phyloP scores from a whole-genome alignment of 306 rosid species.

The Heteromeles arbutifolia region DNA sequence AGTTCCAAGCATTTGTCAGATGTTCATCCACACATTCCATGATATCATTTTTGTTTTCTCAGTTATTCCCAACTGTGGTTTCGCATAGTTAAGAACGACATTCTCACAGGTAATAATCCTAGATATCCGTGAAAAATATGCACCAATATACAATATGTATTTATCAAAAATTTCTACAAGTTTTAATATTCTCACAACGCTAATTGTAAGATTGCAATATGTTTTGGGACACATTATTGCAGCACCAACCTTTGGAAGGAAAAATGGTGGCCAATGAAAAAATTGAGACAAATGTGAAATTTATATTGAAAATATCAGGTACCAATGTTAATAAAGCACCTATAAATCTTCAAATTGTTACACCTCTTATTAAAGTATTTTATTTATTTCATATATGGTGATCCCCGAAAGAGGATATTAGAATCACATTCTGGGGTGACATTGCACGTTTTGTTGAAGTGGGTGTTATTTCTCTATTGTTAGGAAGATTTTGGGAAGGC shows the following conservation, averaged over 20 bases:
- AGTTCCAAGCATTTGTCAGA: too few relatives aligned
- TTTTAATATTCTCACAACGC: not conserved
- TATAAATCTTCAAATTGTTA: not conserved
- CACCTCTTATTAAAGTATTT: not conserved
- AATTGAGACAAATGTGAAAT: slow-evolving; percentile 36
- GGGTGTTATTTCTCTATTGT: too few relatives aligned
- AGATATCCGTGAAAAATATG: not conserved
- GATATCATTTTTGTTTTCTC: not conserved
- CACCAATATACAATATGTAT: not conserved
- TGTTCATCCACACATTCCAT: not conserved
- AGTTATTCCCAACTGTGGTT: not conserved
- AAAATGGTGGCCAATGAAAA: not conserved
- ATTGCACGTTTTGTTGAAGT: too few relatives aligned
- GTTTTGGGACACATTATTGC: not conserved
- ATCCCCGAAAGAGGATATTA: too few relatives aligned
- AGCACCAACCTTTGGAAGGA: not conserved
- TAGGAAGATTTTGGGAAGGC: too few relatives aligned
- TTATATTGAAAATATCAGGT: not conserved
- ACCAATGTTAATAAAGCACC: not conserved
- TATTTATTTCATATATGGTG: not conserved
- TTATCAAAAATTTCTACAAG: not conserved
- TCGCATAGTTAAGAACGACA: not conserved
- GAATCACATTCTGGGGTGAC: not conserved
- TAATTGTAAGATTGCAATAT: not conserved
- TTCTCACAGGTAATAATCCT: not conserved